Evolutionary conservation across 371 early-diverging fungal genomes (phyloP).

Genomic region (Mucor saturninus): DNA sequence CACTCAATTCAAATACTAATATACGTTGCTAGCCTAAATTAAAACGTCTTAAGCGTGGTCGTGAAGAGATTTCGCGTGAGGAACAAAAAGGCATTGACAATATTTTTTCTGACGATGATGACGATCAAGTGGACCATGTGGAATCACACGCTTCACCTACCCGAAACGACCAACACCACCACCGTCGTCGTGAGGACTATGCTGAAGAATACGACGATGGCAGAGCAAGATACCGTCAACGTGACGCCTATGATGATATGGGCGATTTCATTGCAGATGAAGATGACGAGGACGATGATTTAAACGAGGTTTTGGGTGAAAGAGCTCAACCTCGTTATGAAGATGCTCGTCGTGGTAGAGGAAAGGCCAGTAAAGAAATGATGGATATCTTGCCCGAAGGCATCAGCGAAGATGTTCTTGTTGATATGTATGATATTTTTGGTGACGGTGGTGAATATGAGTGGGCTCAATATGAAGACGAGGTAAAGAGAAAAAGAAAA

Average conservation of each 20-base stretch:
- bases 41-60: slow-evolving; percentile 76
- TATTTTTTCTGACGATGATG: slow-evolving; percentile 68
- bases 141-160: slow-evolving; percentile 33
- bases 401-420: slow-evolving; percentile 63
- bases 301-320: slow-evolving; percentile 67
- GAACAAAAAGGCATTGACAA: slow-evolving; percentile 44
- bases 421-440: slow-evolving; percentile 88
- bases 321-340: slow-evolving; percentile 50
- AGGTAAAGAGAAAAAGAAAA: slow-evolving; percentile 12
- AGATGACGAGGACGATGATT: slow-evolving; percentile 60
- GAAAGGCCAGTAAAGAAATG: slow-evolving; percentile 44
- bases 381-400: slow-evolving; percentile 51
- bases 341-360: slow-evolving; percentile 39
- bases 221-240: slow-evolving; percentile 43
- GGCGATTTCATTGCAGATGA: slow-evolving; percentile 78
- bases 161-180: slow-evolving; percentile 1
- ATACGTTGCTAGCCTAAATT: slow-evolving; percentile 51
- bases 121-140: slow-evolving; percentile 44
- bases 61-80: slow-evolving; percentile 47
- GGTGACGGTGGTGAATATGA: slow-evolving; percentile 91
- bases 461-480: slow-evolving; percentile 72
- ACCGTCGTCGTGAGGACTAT: slow-evolving; percentile 53
- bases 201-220: slow-evolving; percentile 44
- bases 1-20: background rate
- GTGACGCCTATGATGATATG: slow-evolving; percentile 62